Base-by-base conservation (phyloP, 2,329 filamentous ascomycete species). In the Fusarium foetens region DNA sequence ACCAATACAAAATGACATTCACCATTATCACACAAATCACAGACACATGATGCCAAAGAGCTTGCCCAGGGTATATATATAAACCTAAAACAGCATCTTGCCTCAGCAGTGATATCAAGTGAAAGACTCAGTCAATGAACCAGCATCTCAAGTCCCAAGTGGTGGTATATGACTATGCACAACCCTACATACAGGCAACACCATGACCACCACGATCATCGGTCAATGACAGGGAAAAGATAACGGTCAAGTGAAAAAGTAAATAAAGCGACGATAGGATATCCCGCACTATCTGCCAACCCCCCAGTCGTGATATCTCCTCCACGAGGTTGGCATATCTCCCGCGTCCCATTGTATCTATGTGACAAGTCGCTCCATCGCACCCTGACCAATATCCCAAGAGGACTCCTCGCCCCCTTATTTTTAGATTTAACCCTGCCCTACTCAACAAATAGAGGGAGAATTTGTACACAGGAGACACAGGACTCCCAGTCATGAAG, bases 221-320 rank as follows among this genome's bases (percentile, higher is more conserved):
- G 68, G 68, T 73, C 63, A 64, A 70, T 63, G 67, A 63, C 51
- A 57, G 51, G 74, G 66, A 72, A 67, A 71, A 77, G 70, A 71
- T 38, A 73, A 73, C 72, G 53, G 76, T 68, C 73, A 74, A 75
- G 71, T 66, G 68, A 75, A 71, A 76, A 67, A 67, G 72, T 75
- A 79, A 75, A 78, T 76, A 72, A 75, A 76, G 76, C 74, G 76
- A 79, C 72, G 72, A 77, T 71, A 75, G 64, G 71, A 76, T 70
- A 75, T 73, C 69, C 71, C 72, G 66, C 60, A 68, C 71, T 61
- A 65, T 63, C 66, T n/a, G 62, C 60, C 69, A 77, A 52, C 71
- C 62, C 62, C 65, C 29, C 35, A 58, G 58, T 69, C 71, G 48
- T 73, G 33, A 62, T 45, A 49, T 58, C 62, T 58, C 67, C 64